Conservation (phyloP, 306 rosid genomes). For the Ceratonia siliqua region DNA sequence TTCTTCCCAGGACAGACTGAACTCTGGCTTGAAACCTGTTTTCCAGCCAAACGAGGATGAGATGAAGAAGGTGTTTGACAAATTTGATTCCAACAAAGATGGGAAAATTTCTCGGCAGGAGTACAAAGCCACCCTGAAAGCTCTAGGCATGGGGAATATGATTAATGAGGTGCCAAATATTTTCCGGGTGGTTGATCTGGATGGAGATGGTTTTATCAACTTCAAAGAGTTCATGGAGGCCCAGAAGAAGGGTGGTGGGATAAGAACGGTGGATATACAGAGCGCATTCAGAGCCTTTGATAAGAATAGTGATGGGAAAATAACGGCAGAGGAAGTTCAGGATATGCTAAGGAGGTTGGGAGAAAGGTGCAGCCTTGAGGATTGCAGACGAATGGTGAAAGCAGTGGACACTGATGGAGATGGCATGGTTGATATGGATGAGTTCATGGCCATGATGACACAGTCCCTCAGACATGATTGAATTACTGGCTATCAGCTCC, state of each 20-base stretch:
- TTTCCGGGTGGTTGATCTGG: constrained; percentile 67
- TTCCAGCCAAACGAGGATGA: constrained; percentile 65
- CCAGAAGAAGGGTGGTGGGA: constrained; percentile 67
- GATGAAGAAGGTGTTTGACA: constrained; percentile 79
- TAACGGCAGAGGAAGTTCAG: constrained; percentile 76
- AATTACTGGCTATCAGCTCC: constrained; percentile 3
- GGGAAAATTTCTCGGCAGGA: constrained; percentile 80
- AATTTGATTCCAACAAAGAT: constrained; percentile 71
- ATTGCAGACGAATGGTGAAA: constrained; percentile 72
- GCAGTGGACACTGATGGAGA: constrained; percentile 83
- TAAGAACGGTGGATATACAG: constrained; percentile 57
- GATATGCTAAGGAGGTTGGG: constrained; percentile 65
- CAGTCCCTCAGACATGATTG: constrained; percentile 39
- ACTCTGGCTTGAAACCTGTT: constrained; percentile 43
- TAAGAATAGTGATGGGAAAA: constrained; percentile 77
- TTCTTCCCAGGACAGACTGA: constrained; percentile 52
- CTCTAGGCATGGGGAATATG: constrained; percentile 57
- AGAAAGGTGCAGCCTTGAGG: constrained; percentile 71
- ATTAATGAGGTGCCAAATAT: constrained; percentile 63
- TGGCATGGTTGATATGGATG: constrained; percentile 79
- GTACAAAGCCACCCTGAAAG: constrained; percentile 57
- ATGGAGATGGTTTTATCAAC: constrained; percentile 79
- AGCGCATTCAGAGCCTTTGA: constrained; percentile 67
- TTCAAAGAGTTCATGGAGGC: constrained; percentile 78
- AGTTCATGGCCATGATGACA: constrained; percentile 87